phyloP scores from a whole-genome alignment of 257 asterid species.

The Solanum okadae region DNA sequence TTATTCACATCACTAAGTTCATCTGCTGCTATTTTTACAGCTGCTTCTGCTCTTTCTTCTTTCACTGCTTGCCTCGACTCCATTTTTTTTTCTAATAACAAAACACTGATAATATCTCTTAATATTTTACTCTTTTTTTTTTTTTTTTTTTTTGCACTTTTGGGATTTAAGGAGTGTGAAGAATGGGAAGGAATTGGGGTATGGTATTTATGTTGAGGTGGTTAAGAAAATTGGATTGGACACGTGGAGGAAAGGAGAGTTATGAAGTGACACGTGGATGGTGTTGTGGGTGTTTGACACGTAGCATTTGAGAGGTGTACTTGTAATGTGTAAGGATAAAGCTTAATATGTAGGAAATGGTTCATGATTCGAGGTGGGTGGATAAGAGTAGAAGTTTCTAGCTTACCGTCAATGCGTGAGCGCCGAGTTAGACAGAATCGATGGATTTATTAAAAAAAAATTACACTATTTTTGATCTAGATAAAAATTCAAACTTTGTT shows the following conservation, averaged over 20 bases:
- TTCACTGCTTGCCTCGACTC: background rate
- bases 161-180: background rate
- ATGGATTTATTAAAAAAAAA: too few relatives aligned
- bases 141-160: background rate
- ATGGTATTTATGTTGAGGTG: background rate
- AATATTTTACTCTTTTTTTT: too few relatives aligned
- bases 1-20: constrained; percentile 7
- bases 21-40: background rate
- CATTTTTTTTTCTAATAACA: background rate
- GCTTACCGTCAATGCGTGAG: background rate
- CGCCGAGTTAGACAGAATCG: background rate
- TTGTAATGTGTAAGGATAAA: background rate
- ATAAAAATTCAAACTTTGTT: background rate
- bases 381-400: background rate
- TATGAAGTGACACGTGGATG: background rate
- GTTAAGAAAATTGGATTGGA: background rate
- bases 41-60: background rate
- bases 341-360: background rate
- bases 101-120: background rate
- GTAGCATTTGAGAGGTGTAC: background rate
- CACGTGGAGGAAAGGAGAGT: background rate
- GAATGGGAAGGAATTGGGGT: background rate
- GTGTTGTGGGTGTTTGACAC: background rate
- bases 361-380: background rate
- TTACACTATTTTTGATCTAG: too few relatives aligned